phyloP scores from a whole-genome alignment of 2,329 filamentous ascomycete genomes.

The Colletotrichum gloeosporioides region DNA sequence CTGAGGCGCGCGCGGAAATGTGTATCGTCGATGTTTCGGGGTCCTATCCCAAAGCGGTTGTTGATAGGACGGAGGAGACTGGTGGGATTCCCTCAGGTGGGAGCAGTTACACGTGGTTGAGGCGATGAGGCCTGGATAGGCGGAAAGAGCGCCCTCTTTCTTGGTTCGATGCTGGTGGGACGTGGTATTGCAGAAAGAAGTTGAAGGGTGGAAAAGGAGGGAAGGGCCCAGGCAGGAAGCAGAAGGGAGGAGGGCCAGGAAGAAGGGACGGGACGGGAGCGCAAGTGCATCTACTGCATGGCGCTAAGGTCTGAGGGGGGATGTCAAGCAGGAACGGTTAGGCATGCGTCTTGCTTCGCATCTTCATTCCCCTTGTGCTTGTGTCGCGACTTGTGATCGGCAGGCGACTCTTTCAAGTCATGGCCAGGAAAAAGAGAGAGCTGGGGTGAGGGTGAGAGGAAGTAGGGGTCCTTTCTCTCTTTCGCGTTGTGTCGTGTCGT shows the following conservation, averaged over 20 bases:
- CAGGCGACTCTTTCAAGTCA: slow-evolving; percentile 19
- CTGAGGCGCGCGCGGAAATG: neutral
- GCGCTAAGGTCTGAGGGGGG: slow-evolving; percentile 18
- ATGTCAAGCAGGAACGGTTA: slow-evolving; percentile 20
- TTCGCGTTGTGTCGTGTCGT: neutral
- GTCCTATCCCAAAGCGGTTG: neutral
- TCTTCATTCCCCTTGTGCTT: slow-evolving; percentile 17
- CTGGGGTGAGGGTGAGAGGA: neutral
- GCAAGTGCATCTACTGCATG: slow-evolving; percentile 24
- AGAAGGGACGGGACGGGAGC: slow-evolving; percentile 22
- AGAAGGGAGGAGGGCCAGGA: neutral
- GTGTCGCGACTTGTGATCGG: slow-evolving; percentile 19
- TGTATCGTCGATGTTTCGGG: slow-evolving; percentile 14
- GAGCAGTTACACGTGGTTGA: slow-evolving; percentile 14
- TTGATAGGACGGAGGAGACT: neutral
- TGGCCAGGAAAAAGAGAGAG: neutral
- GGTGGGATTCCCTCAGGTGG: neutral
- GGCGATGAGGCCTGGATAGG: slow-evolving; percentile 17
- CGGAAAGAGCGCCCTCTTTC: slow-evolving; percentile 17
- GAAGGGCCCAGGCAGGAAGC: slow-evolving; percentile 7
- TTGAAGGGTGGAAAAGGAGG: slow-evolving; percentile 6
- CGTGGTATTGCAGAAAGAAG: slow-evolving; percentile 14
- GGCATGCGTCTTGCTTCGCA: slow-evolving; percentile 20
- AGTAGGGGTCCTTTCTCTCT: neutral
- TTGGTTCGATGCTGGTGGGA: neutral